phyloP scores from a whole-genome alignment of 2,329 filamentous ascomycete genomes.

The Aspergillus oerlinghausenensis region DNA sequence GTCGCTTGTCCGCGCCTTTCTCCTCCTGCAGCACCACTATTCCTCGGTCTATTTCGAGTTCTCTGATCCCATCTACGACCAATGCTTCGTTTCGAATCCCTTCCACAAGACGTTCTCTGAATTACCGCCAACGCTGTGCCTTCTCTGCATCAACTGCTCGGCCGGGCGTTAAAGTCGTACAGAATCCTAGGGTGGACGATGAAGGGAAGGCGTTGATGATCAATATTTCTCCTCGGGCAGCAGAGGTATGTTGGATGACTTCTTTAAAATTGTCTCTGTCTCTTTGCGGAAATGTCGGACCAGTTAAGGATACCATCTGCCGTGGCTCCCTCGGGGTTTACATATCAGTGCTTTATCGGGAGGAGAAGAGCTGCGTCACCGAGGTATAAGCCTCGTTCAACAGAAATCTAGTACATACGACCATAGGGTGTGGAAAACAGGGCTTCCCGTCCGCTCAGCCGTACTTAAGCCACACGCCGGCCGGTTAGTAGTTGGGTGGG shows the following conservation, averaged over 20 bases:
- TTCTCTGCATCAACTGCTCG: conserved; percentile 34
- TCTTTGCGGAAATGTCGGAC: not conserved
- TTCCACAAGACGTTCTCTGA: not conserved
- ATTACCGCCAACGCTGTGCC: conserved; percentile 17
- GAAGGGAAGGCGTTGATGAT: conserved; percentile 80
- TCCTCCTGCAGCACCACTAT: conserved; percentile 20
- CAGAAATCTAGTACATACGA: conserved; percentile 33
- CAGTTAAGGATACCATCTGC: not conserved
- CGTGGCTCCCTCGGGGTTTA: not conserved
- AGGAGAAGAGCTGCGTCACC: not conserved
- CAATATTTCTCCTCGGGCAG: conserved; percentile 77
- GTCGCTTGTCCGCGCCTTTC: conserved; percentile 24
- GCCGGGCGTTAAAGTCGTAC: conserved; percentile 40
- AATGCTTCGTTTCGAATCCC: not conserved
- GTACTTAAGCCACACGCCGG: conserved; percentile 45
- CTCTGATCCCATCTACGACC: conserved; percentile 1
- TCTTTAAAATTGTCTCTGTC: conserved; percentile 1
- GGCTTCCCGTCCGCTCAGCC: conserved; percentile 46
- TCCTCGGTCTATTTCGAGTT: conserved; percentile 12
- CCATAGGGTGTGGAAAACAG: conserved; percentile 45
- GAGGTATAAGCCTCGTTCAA: conserved; percentile 11
- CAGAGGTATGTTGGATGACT: conserved; percentile 55
- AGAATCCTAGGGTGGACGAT: conserved; percentile 74
- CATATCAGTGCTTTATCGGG: not conserved
- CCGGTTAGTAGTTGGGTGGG: conserved; percentile 45